Conservation (phyloP, 306 rosid species). For the Benincasa hispida region DNA sequence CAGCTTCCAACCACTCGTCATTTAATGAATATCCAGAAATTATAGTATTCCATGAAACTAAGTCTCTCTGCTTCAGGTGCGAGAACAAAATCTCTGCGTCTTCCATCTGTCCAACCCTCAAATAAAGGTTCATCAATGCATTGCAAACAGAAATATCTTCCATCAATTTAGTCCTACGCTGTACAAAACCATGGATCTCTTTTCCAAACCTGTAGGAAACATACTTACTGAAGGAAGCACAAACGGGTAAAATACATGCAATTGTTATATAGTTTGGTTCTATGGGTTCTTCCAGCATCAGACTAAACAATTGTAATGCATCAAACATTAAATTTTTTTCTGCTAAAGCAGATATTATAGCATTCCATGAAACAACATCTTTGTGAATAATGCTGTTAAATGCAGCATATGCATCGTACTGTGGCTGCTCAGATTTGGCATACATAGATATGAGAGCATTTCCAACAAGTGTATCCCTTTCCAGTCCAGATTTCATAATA, state of each 20-base stretch:
- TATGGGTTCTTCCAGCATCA: constrained; percentile 45
- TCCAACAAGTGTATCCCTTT: constrained; percentile 44
- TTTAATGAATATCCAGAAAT: constrained; percentile 59
- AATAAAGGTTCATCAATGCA: constrained; percentile 70
- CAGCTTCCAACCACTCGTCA: constrained; percentile 64
- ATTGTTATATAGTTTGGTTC: constrained; percentile 60
- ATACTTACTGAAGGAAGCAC: constrained; percentile 33
- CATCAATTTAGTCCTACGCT: constrained; percentile 35
- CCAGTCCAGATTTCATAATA: constrained; percentile 62
- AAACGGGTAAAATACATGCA: constrained; percentile 59
- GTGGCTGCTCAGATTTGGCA: constrained; percentile 55
- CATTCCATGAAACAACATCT: constrained; percentile 90
- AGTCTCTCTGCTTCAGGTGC: constrained; percentile 57
- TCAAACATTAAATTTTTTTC: constrained; percentile 40
- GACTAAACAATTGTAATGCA: constrained; percentile 38
- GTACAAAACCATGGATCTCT: constrained; percentile 56
- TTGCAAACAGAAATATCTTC: constrained; percentile 52
- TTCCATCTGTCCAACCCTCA: constrained; percentile 41
- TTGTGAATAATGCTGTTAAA: constrained; percentile 40
- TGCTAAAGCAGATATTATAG: constrained; percentile 63
- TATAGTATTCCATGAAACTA: constrained; percentile 84
- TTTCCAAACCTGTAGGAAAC: constrained; percentile 43
- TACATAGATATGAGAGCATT: constrained; percentile 73
- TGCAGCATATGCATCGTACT: constrained; percentile 39
- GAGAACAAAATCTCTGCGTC: constrained; percentile 52